Base-by-base conservation (phyloP, 2,329 filamentous ascomycete genomes). In the Penicillium sumatraense region DNA sequence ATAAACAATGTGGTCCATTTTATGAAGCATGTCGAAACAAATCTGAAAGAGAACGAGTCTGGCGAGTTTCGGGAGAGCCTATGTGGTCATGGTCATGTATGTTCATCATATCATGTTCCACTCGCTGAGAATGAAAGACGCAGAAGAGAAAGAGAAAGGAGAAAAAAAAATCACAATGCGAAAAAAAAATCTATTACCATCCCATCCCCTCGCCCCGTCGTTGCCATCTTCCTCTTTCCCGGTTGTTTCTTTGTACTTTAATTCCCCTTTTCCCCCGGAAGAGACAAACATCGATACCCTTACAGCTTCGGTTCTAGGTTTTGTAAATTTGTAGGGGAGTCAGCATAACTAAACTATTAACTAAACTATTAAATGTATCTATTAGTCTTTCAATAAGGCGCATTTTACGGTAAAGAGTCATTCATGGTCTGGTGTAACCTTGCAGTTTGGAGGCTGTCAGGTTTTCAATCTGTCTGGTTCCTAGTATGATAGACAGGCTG, bases 201-300 rank as follows among this genome's bases (percentile, higher is more conserved):
- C 38, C 36, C 38, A 42, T 45, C 26, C 51, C 31, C 14, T 5
- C n/a, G 5, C 31, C 35, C 21, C 13, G 21, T 42, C 21, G 38
- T 24, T 42, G 21, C 21, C 11, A 20, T 42, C 38, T 42, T 26
- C 38, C 21, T 21, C 49, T 54, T 44, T 44, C 57, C 20, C 21
- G 26, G 35, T 47, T 42, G 11, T 68, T 62, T 64, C 53, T 58
- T 63, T 71, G 68, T 69, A 70, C 58, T 67, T 63, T 70, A 69
- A 52, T 56, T 59, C 55, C 53, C 53, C 63, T 58, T 47, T 53
- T 57, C 44, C 56, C 48, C 51, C 54, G 55, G 59, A 60, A 63
- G 64, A 67, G 61, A 62, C 63, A 65, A 67, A 68, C 64, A 71
- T 71, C 68, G 69, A 71, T 71, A 71, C 68, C 69, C 69, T 71